Evolutionary conservation across 2,329 filamentous ascomycete genomes (phyloP).

Genomic region (Exserohilum turcica): DNA sequence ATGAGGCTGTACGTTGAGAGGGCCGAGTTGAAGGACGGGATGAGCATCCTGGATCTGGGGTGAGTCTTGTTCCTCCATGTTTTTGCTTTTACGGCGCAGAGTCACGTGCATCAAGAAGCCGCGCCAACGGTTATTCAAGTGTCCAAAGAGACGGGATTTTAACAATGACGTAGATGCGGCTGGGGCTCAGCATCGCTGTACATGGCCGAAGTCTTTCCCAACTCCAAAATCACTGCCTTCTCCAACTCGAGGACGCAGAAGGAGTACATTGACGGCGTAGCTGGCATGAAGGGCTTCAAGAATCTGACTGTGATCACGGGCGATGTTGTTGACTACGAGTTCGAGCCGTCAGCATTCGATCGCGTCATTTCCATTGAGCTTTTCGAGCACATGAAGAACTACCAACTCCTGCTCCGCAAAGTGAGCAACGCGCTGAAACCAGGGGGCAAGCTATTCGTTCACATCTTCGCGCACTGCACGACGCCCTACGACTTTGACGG

Average conservation of each 20-base stretch:
- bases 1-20: constrained; percentile 66
- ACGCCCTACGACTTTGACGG: constrained; percentile 73
- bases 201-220: constrained; percentile 68
- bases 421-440: constrained; percentile 64
- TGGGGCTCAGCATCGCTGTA: constrained; percentile 71
- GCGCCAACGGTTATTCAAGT: background rate
- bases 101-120: constrained; percentile 1
- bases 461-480: constrained; percentile 68
- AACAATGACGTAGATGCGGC: constrained; percentile 59
- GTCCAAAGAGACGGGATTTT: background rate
- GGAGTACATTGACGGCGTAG: constrained; percentile 66
- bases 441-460: constrained; percentile 70
- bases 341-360: constrained; percentile 63
- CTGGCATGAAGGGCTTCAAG: constrained; percentile 59
- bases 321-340: constrained; percentile 69
- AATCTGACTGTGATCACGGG: constrained; percentile 70
- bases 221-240: constrained; percentile 67
- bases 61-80: constrained; percentile 40
- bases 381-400: constrained; percentile 80
- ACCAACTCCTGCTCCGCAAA: constrained; percentile 69
- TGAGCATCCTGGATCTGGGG: constrained; percentile 67
- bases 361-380: constrained; percentile 72
- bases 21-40: constrained; percentile 64
- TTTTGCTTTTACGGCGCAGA: background rate
- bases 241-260: constrained; percentile 74